Percentiles rank a stretch among this genome's conserved stretches.
These are phyloP conservation scores for Podaxis sp. DNA, from an alignment of 768 basidiomycete species.

Conservation along the genomic window DNA sequence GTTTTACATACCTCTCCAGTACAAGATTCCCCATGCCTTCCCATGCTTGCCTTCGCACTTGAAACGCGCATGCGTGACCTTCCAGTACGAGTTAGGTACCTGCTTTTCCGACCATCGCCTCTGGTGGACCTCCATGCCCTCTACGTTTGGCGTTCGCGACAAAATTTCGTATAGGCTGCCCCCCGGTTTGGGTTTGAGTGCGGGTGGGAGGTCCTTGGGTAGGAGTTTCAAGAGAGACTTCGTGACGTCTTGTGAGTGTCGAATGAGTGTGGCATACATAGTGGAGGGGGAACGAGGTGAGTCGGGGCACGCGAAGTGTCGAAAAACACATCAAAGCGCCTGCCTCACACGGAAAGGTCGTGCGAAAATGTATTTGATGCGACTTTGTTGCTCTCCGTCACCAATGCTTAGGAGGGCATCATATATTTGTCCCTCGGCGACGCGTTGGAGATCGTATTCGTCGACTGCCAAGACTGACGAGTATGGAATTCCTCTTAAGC, in stretches of 20 bases:
- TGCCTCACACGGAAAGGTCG: neutral
- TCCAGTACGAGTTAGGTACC: slow-evolving; percentile 71
- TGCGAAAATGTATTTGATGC: slow-evolving; percentile 10
- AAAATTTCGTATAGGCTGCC: slow-evolving; percentile 75
- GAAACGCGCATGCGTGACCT: slow-evolving; percentile 67
- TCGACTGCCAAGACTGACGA: slow-evolving; percentile 41
- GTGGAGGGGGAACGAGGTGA: slow-evolving; percentile 14
- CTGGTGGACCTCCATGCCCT: slow-evolving; percentile 71
- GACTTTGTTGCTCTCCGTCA: neutral
- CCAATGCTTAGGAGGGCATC: neutral
- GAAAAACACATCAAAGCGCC: neutral
- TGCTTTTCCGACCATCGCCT: slow-evolving; percentile 71
- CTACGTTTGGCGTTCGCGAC: slow-evolving; percentile 63
- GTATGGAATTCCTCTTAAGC: slow-evolving; percentile 60
- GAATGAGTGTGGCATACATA: slow-evolving; percentile 38
- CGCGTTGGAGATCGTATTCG: neutral
- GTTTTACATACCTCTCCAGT: slow-evolving; percentile 71
- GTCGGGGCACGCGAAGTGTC: neutral
- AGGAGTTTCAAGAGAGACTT: slow-evolving; percentile 54
- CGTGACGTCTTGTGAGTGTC: slow-evolving; percentile 26
- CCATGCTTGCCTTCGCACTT: slow-evolving; percentile 77
- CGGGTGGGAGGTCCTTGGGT: slow-evolving; percentile 58
- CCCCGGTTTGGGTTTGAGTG: slow-evolving; percentile 47
- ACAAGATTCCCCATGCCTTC: slow-evolving; percentile 78
- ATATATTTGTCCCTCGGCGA: neutral